A percentile compares a stretch with the other conserved stretches of the same genome.
Conservation (phyloP, 305 asterid genomes). For the Fraxinus greggii region DNA sequence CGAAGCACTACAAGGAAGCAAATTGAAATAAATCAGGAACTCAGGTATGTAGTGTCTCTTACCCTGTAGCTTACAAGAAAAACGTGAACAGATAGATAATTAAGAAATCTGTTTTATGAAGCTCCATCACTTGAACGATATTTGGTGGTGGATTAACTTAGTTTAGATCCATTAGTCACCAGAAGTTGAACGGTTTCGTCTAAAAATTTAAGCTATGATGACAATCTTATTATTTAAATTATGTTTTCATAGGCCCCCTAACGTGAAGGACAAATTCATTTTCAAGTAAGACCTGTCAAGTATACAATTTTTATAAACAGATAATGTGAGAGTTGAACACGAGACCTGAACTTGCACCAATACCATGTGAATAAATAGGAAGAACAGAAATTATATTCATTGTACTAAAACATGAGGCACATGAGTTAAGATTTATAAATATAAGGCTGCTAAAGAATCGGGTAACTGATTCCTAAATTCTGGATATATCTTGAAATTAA, state of each 20-base stretch:
- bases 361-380: neutral
- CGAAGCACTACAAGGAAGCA: slow-evolving; percentile 80
- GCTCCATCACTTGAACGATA: neutral
- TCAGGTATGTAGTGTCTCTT: slow-evolving; percentile 50
- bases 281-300: neutral
- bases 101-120: neutral
- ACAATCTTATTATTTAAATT: neutral
- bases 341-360: neutral
- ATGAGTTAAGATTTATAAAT: neutral
- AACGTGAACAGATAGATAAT: neutral
- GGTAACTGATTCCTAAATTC: neutral
- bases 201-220: neutral
- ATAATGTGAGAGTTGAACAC: neutral
- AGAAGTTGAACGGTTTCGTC: neutral
- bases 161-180: neutral
- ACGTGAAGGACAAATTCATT: neutral
- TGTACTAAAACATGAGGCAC: neutral
- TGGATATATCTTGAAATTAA: neutral
- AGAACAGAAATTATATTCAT: neutral
- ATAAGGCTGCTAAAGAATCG: neutral
- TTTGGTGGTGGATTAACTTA: neutral
- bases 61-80: neutral
- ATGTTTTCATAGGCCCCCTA: neutral
- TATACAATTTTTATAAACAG: neutral
- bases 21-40: slow-evolving; percentile 78